phyloP scores from a whole-genome alignment of 192 early-diverging fungal species.

The Coemansia sp. region DNA sequence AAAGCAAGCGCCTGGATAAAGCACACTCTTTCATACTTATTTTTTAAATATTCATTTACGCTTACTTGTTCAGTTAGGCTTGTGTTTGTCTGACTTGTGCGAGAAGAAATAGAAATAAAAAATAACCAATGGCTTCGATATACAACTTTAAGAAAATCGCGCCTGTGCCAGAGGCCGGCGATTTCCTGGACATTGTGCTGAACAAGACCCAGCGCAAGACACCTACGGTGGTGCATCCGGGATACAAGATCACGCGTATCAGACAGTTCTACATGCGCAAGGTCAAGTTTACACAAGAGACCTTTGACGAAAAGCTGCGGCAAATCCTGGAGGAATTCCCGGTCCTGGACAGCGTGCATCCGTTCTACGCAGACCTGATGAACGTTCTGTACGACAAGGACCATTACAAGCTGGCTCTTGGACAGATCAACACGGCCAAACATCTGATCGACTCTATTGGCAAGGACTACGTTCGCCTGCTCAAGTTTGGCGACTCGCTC shows the following conservation, averaged over 20 bases:
- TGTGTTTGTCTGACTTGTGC: no score
- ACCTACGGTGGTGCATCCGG: slow-evolving; percentile 92
- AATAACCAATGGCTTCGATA: slow-evolving; percentile 58
- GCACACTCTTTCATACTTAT: no score
- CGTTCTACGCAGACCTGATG: slow-evolving; percentile 99
- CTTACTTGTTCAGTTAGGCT: no score
- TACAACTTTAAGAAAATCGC: slow-evolving; percentile 99
- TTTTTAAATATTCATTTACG: no score
- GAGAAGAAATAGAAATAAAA: neutral
- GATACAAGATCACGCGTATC: slow-evolving; percentile 97
- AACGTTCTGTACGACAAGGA: slow-evolving; percentile 99
- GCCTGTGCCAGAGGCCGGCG: slow-evolving; percentile 85
- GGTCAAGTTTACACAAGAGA: slow-evolving; percentile 97
- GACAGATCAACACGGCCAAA: slow-evolving; percentile 96
- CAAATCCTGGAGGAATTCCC: slow-evolving; percentile 95
- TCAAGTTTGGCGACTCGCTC: slow-evolving; percentile 99
- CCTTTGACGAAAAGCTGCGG: slow-evolving; percentile 95
- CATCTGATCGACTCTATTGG: slow-evolving; percentile 96
- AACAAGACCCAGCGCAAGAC: slow-evolving; percentile 99
- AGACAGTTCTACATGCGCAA: slow-evolving; percentile 99
- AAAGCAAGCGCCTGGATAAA: no score
- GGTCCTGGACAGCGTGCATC: slow-evolving; percentile 98
- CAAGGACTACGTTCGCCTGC: slow-evolving; percentile 94
- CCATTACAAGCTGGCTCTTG: slow-evolving; percentile 99
- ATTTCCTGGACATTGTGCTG: slow-evolving; percentile 98